These are phyloP conservation scores for Bruguiera hainesii DNA, from an alignment of 441 rosid genomes.

Conservation along the genomic window DNA sequence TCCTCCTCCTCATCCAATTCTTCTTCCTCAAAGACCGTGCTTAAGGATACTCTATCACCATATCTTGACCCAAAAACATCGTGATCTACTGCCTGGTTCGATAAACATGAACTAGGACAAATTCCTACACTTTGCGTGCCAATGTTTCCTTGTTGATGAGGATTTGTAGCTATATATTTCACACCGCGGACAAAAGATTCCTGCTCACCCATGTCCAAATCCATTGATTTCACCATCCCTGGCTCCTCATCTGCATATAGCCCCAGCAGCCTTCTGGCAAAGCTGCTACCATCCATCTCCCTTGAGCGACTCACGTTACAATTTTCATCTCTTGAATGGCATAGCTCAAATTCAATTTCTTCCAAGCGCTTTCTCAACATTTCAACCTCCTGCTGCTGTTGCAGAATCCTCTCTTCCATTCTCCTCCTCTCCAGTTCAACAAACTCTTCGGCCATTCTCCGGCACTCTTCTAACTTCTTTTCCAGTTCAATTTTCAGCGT, in stretches of 20 bases:
- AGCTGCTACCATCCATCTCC: slow-evolving; percentile 54
- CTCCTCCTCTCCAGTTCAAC: slow-evolving; percentile 86
- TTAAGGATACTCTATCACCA: slow-evolving; percentile 55
- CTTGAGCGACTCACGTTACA: slow-evolving; percentile 27
- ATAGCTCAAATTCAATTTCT: slow-evolving; percentile 66
- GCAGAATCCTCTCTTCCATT: slow-evolving; percentile 88
- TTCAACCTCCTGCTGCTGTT: slow-evolving; percentile 89
- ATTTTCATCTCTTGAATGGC: slow-evolving; percentile 39
- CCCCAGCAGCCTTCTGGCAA: slow-evolving; percentile 65
- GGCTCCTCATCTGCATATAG: slow-evolving; percentile 69
- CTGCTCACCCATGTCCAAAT: slow-evolving; percentile 81
- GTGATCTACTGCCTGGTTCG: slow-evolving; percentile 28
- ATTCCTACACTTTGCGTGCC: slow-evolving; percentile 25
- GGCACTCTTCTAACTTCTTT: slow-evolving; percentile 71
- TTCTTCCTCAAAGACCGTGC: slow-evolving; percentile 94
- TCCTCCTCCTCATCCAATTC: slow-evolving; percentile 51
- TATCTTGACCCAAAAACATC: slow-evolving; percentile 38
- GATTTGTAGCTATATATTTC: slow-evolving; percentile 25
- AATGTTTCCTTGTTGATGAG: slow-evolving; percentile 17
- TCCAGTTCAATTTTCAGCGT: slow-evolving; percentile 57
- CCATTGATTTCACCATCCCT: slow-evolving; percentile 98
- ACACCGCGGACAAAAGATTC: slow-evolving; percentile 48
- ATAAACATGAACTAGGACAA: slow-evolving; percentile 29
- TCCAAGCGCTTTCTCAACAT: slow-evolving; percentile 69
- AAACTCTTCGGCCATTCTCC: slow-evolving; percentile 78